Evolutionary conservation across 768 basidiomycete genomes (phyloP).

Genomic region (Trametes elegans): DNA sequence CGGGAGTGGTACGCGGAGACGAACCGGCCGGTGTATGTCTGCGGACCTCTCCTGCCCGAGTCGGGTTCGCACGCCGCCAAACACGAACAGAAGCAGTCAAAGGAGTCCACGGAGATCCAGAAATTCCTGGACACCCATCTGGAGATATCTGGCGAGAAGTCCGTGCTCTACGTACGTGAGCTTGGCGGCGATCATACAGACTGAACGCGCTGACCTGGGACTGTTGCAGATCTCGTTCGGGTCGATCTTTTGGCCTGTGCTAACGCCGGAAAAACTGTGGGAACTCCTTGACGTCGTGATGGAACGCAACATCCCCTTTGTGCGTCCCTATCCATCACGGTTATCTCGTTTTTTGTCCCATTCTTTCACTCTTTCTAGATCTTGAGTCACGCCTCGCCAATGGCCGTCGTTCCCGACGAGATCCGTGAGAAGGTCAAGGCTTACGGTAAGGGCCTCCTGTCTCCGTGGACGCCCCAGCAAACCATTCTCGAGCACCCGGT

Average conservation of each 20-base stretch:
- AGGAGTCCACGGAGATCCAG: slow-evolving; percentile 11
- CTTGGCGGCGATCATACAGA: no score
- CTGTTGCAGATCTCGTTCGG: slow-evolving; percentile 20
- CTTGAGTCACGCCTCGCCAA: slow-evolving; percentile 15
- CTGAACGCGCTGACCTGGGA: no score
- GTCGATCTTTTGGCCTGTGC: slow-evolving; percentile 19
- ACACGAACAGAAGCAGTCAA: slow-evolving; percentile 15
- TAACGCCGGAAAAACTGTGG: slow-evolving; percentile 18
- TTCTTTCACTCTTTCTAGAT: background rate
- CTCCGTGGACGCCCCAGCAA: slow-evolving; percentile 18
- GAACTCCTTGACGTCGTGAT: slow-evolving; percentile 22
- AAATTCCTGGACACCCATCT: slow-evolving; percentile 20
- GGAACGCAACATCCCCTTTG: slow-evolving; percentile 20
- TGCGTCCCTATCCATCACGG: background rate
- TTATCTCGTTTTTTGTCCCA: background rate
- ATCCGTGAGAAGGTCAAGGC: slow-evolving; percentile 11
- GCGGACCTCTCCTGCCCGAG: slow-evolving; percentile 19
- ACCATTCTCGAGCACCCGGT: slow-evolving; percentile 15
- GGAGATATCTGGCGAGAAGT: slow-evolving; percentile 19
- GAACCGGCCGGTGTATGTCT: slow-evolving; percentile 11
- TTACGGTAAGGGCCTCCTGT: slow-evolving; percentile 10
- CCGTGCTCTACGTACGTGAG: slow-evolving; percentile 7
- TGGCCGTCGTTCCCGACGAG: slow-evolving; percentile 7
- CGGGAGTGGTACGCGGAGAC: slow-evolving; percentile 19
- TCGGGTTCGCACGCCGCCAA: background rate